These are phyloP conservation scores for Blastocystis sp. DNA, from an alignment of 352 stramenopile species.

Conservation along the genomic window DNA sequence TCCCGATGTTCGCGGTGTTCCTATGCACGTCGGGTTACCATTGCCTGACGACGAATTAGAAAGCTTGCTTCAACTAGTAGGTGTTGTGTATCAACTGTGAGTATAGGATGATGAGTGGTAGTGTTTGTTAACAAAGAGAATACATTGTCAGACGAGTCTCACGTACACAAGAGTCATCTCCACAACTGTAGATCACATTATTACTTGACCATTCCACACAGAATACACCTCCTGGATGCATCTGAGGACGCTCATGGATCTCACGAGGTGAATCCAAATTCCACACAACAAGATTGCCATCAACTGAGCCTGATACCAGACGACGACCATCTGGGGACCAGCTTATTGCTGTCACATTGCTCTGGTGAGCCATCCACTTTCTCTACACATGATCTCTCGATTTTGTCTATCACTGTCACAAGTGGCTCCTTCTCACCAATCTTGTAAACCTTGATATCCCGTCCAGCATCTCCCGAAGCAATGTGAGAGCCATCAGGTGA, in stretches of 20 bases:
- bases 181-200: constrained; percentile 53
- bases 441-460: constrained; percentile 78
- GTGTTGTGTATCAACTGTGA: neutral
- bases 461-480: constrained; percentile 76
- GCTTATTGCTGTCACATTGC: constrained; percentile 81
- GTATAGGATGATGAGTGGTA: constrained; percentile 22
- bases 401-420: constrained; percentile 69
- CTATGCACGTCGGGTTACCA: constrained; percentile 35
- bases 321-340: constrained; percentile 83
- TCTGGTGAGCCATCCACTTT: constrained; percentile 90
- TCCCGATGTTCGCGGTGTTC: constrained; percentile 4
- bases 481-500: constrained; percentile 76
- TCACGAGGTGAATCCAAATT: constrained; percentile 69
- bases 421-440: neutral
- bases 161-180: constrained; percentile 49
- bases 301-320: constrained; percentile 81
- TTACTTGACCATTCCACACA: constrained; percentile 53
- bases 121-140: constrained; percentile 55
- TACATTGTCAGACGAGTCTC: constrained; percentile 44
- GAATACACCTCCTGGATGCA: constrained; percentile 54
- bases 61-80: neutral
- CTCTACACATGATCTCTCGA: constrained; percentile 77
- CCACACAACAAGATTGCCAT: constrained; percentile 93
- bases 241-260: constrained; percentile 62
- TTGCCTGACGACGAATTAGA: constrained; percentile 34